Evolutionary conservation across 805 yeast species (phyloP).

Genomic region (Starmerella apis): DNA sequence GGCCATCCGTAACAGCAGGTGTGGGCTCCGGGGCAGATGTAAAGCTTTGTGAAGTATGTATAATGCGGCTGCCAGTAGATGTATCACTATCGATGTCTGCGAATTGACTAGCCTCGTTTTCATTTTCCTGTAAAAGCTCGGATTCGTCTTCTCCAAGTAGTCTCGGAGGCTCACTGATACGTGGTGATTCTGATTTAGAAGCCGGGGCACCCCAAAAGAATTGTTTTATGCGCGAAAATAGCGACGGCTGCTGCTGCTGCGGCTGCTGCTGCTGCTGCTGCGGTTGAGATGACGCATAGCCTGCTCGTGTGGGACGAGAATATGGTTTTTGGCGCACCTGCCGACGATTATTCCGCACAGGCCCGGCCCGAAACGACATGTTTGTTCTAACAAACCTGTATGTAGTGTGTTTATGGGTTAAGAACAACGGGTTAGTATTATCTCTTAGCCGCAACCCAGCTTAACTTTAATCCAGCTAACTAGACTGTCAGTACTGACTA

Average conservation of each 20-base stretch:
- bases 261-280: neutral
- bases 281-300: neutral
- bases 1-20: constrained; percentile 21
- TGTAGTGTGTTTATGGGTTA: no score
- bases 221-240: constrained; percentile 14
- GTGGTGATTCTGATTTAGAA: neutral
- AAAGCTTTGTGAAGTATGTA: constrained; percentile 3
- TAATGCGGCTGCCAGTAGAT: constrained; percentile 7
- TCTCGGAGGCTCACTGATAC: neutral
- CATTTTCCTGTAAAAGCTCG: neutral
- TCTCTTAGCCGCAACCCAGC: neutral
- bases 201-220: constrained; percentile 13
- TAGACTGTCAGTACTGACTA: no score
- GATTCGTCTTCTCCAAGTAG: constrained; percentile 1
- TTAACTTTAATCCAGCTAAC: no score
- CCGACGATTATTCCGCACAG: constrained; percentile 7
- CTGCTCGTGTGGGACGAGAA: constrained; percentile 4
- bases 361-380: constrained; percentile 2
- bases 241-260: constrained; percentile 3
- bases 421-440: no score
- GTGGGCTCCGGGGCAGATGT: neutral
- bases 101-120: neutral
- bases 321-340: constrained; percentile 8
- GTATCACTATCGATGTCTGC: constrained; percentile 3
- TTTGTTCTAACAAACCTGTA: neutral